A percentile compares a stretch with the other conserved stretches of the same genome.
Evolutionary conservation across 306 rosid genomes (phyloP).

Genomic region (Prosopis cineraria): DNA sequence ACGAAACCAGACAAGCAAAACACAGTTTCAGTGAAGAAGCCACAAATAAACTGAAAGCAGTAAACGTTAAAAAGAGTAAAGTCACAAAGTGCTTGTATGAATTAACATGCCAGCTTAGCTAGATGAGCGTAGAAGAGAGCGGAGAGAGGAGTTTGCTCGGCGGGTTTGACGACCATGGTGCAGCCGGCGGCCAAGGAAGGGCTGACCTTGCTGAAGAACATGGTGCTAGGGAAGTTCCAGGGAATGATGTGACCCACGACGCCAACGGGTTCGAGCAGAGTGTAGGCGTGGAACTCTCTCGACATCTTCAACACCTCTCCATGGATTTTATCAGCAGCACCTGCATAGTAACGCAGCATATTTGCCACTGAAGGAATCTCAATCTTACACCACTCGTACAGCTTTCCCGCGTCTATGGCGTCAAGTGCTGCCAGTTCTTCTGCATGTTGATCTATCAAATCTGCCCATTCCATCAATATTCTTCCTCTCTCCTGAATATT

Average conservation of each 20-base stretch:
- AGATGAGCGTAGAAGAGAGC: slow-evolving; percentile 84
- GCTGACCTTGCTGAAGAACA: slow-evolving; percentile 58
- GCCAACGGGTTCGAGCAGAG: slow-evolving; percentile 78
- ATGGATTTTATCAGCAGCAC: slow-evolving; percentile 89
- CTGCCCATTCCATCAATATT: slow-evolving; percentile 69
- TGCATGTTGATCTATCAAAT: slow-evolving; percentile 55
- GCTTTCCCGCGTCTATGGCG: slow-evolving; percentile 68
- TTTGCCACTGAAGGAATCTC: slow-evolving; percentile 61
- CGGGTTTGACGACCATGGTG: slow-evolving; percentile 84
- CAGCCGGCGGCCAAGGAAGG: slow-evolving; percentile 93
- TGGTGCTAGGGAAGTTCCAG: slow-evolving; percentile 72
- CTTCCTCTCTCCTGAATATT: slow-evolving; percentile 61
- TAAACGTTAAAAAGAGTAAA: too few relatives aligned
- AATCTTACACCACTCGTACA: slow-evolving; percentile 40
- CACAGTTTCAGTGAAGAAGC: neutral
- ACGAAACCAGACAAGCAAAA: neutral
- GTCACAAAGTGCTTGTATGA: neutral
- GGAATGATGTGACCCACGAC: slow-evolving; percentile 91
- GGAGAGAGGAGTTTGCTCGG: slow-evolving; percentile 89
- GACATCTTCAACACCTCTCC: slow-evolving; percentile 72
- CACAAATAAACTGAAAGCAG: neutral
- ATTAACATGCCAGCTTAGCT: slow-evolving; percentile 55
- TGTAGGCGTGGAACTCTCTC: slow-evolving; percentile 57
- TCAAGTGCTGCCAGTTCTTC: slow-evolving; percentile 80
- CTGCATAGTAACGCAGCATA: slow-evolving; percentile 71